Percentiles rank a stretch among this genome's conserved stretches.
Conservation (phyloP, 2,329 filamentous ascomycete genomes). For the Pyrenochaeta sp. region DNA sequence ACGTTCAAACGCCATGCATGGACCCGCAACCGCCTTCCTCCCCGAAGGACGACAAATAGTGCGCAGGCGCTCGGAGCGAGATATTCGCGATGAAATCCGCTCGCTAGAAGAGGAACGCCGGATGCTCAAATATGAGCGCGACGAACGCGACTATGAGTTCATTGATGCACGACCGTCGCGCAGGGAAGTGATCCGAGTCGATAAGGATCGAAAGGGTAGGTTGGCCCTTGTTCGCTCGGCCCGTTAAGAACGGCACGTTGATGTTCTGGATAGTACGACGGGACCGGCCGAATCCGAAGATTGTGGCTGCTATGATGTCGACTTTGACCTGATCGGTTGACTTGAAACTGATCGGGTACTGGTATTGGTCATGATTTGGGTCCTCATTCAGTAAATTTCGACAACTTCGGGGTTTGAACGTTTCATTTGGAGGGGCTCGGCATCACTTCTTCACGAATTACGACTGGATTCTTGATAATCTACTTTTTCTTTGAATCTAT, state of each 20-base stretch:
- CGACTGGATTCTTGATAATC: not conserved
- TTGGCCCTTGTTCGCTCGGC: slow-evolving; percentile 84
- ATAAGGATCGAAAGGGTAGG: slow-evolving; percentile 96
- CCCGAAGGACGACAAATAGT: slow-evolving; percentile 49
- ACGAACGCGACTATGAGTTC: slow-evolving; percentile 68
- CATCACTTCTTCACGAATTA: slow-evolving; percentile 1
- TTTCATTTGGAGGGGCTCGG: not conserved
- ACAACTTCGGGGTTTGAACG: not conserved
- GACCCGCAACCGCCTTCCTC: slow-evolving; percentile 59
- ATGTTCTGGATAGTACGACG: slow-evolving; percentile 45
- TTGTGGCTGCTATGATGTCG: slow-evolving; percentile 55
- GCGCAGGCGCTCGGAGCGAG: slow-evolving; percentile 59
- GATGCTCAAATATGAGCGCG: slow-evolving; percentile 65
- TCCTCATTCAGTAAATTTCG: not conserved
- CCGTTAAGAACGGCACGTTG: slow-evolving; percentile 55
- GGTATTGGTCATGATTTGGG: not conserved
- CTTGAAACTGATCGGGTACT: not conserved
- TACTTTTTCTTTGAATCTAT: not conserved
- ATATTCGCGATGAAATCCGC: slow-evolving; percentile 76
- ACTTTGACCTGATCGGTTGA: slow-evolving; percentile 46
- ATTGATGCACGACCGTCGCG: slow-evolving; percentile 60
- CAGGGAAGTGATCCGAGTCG: slow-evolving; percentile 71
- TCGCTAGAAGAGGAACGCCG: slow-evolving; percentile 73
- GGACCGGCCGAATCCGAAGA: slow-evolving; percentile 51
- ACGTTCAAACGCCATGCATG: slow-evolving; percentile 57